Conservation (phyloP, 2,329 filamentous ascomycete species). For the Penicillium concentricum region DNA sequence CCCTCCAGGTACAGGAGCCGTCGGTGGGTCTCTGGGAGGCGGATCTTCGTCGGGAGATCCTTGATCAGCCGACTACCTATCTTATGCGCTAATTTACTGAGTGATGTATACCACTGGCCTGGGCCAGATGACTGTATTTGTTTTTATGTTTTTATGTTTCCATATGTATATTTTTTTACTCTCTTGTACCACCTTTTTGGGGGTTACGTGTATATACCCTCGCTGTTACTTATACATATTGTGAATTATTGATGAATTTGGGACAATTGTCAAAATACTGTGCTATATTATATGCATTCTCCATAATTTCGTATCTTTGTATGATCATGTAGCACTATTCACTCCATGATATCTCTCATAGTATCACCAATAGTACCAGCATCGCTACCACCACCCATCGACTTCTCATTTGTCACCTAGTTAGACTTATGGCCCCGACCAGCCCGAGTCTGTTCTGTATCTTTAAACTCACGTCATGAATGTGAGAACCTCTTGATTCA, state of each 20-base stretch:
- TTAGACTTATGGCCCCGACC: background rate
- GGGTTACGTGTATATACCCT: background rate
- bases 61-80: constrained; percentile 39
- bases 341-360: constrained; percentile 6
- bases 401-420: constrained; percentile 7
- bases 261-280: background rate
- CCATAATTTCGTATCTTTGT: background rate
- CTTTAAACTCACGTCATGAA: background rate
- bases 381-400: constrained; percentile 7
- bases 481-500: background rate
- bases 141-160: background rate
- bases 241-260: background rate
- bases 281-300: no score
- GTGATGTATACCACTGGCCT: background rate
- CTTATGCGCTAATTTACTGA: constrained; percentile 24
- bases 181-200: background rate
- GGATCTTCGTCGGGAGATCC: constrained; percentile 37
- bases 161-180: background rate
- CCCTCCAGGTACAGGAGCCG: constrained; percentile 25
- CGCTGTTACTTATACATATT: background rate
- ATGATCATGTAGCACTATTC: background rate
- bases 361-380: constrained; percentile 6
- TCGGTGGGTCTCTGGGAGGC: constrained; percentile 32
- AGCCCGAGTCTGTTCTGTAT: background rate
- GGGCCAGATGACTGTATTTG: background rate